Evolutionary conservation across 2,329 filamentous ascomycete species (phyloP), one percentile per base, ranked within the genome.

Genomic region (Fusarium tuaranense): DNA sequence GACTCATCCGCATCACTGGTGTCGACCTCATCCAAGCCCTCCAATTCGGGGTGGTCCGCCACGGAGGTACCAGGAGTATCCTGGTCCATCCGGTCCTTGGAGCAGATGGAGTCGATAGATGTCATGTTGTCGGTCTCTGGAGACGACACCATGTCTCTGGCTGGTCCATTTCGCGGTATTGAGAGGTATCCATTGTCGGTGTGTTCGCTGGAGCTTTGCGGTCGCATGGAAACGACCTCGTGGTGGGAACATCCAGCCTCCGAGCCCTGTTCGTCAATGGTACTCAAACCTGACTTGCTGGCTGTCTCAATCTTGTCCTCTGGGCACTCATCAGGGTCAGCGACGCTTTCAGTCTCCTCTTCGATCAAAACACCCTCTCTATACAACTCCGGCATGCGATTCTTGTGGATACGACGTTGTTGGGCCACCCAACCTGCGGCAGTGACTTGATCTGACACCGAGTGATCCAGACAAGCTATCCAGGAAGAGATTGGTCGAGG

Each of bases 371-470:
- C 5, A 4, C 44, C 62, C 6, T 65, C 60, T 25, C 12, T n/a
- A 5, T 38, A 55, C 25, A 65, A 13, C 18, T 63, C 61, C 1
- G 32, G 57, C 13, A 62, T 14, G 4, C 51, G 30, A 2, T 39
- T 41, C 46, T 63, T 71, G 14, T 62, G 64, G n/a, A 55, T 18
- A 27, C 68, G 68, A 22, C 68, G 68, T 25, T 69, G 68, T 22
- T 74, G 68, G 13, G 65, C 63, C 22, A 72, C 63, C 65, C 71
- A 62, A 6, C 68, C 72, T 10, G 72, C 51, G 9, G 63, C 55
- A 13, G 68, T 68, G 13, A 69, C 65, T 30, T 74, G 72, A 22
- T 69, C 68, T 14, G 63, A 67, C 10, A 74, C 55, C 1, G 55
- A 38, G 13, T 39, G 13, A 16, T 71, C 22, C 20, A 59, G 20